Conservation (phyloP, 2,329 filamentous ascomycete genomes). For the Mycosphaerella sp. region DNA sequence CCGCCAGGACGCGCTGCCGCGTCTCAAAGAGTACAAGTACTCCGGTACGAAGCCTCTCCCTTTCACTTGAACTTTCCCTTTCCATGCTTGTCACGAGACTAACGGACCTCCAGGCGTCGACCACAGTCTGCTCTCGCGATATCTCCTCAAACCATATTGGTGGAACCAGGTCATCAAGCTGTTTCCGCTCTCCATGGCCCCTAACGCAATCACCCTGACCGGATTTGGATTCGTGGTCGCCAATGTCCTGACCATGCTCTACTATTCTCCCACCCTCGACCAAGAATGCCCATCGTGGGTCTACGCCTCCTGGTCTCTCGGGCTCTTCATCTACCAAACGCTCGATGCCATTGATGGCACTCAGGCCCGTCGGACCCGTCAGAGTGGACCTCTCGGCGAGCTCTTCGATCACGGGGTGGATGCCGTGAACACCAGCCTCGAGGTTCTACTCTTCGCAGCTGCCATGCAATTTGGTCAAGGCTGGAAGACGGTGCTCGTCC, state of each 20-base stretch:
- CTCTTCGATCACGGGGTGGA: conserved; percentile 98
- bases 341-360: conserved; percentile 95
- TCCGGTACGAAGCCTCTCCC: conserved; percentile 23
- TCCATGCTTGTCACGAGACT: background rate
- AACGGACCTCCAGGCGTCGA: conserved; percentile 57
- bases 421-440: conserved; percentile 91
- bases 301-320: conserved; percentile 83
- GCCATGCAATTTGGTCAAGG: conserved; percentile 89
- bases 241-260: conserved; percentile 87
- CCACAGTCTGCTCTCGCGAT: conserved; percentile 81
- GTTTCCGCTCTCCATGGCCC: conserved; percentile 93
- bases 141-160: conserved; percentile 97
- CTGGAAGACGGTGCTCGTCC: conserved; percentile 76
- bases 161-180: conserved; percentile 87
- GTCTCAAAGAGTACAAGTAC: conserved; percentile 94
- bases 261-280: conserved; percentile 92
- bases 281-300: conserved; percentile 93
- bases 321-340: conserved; percentile 93
- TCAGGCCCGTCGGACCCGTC: conserved; percentile 86
- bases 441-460: conserved; percentile 84
- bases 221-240: conserved; percentile 84
- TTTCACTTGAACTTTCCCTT: no score
- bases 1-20: conserved; percentile 79
- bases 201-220: conserved; percentile 70
- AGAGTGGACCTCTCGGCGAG: conserved; percentile 90